Conservation (phyloP, 2,329 filamentous ascomycete genomes). For the Phoma sp. region DNA sequence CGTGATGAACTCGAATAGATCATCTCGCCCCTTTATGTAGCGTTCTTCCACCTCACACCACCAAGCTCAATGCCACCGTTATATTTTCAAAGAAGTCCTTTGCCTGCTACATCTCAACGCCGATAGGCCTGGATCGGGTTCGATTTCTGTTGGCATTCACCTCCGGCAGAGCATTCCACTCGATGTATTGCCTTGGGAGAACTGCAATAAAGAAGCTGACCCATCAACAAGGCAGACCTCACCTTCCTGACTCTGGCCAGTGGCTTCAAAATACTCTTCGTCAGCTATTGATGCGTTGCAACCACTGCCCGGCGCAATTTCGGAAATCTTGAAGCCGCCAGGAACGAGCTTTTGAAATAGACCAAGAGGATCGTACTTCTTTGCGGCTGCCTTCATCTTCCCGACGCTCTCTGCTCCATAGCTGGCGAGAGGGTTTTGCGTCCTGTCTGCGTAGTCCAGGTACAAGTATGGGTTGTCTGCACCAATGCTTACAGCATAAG, state of each 20-base stretch:
- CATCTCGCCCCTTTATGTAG: not conserved
- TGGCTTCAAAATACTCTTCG: not conserved
- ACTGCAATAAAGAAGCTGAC: no score
- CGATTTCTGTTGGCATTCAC: no score
- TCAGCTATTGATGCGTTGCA: not conserved
- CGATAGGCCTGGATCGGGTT: no score
- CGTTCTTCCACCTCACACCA: not conserved
- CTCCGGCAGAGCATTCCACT: no score
- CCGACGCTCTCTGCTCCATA: slow-evolving; percentile 28
- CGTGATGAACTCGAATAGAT: not conserved
- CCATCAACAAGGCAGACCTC: no score
- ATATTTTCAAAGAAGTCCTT: no score
- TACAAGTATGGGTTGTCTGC: slow-evolving; percentile 38
- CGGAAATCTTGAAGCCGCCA: slow-evolving; percentile 39
- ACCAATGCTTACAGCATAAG: slow-evolving; percentile 27
- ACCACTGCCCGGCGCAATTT: slow-evolving; percentile 1
- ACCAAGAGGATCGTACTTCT: slow-evolving; percentile 30
- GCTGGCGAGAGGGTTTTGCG: slow-evolving; percentile 28
- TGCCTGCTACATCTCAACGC: no score
- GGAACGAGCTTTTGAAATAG: slow-evolving; percentile 36
- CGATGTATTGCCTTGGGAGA: no score
- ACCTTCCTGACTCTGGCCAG: no score
- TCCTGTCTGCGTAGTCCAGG: slow-evolving; percentile 41
- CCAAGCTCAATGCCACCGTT: no score
- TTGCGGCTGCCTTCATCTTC: slow-evolving; percentile 27